Evolutionary conservation across 352 stramenopile genomes (phyloP).

Genomic region (Phytophthora multivora): DNA sequence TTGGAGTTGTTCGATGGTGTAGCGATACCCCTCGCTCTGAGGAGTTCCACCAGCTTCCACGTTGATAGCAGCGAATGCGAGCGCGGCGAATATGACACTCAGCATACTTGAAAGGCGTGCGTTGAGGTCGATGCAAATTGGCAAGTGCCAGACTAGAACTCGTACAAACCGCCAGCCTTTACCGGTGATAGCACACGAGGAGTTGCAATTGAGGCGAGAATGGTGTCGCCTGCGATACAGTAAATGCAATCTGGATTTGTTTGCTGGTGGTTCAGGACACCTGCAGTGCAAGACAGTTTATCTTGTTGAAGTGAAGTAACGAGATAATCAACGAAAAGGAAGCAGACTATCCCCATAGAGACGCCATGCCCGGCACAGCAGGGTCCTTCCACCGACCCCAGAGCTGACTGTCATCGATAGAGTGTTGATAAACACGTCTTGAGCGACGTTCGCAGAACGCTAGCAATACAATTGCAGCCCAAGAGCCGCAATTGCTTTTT

Average conservation of each 20-base stretch:
- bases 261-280: slow-evolving; percentile 17
- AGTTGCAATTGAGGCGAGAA: background rate
- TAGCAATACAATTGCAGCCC: too few species aligned
- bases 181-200: slow-evolving; percentile 4
- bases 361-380: slow-evolving; percentile 1
- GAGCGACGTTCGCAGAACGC: too few species aligned
- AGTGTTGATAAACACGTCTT: too few species aligned
- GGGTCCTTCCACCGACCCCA: background rate
- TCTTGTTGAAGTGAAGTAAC: slow-evolving; percentile 9
- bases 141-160: background rate
- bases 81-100: background rate
- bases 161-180: background rate
- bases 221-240: slow-evolving; percentile 1
- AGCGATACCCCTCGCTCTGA: background rate
- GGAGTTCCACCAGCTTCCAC: background rate
- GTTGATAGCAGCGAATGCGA: slow-evolving; percentile 1
- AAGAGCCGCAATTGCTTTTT: too few species aligned
- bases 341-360: slow-evolving; percentile 9
- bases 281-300: slow-evolving; percentile 3
- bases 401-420: background rate
- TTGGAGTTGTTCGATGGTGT: slow-evolving; percentile 10
- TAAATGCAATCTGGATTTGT: slow-evolving; percentile 7
- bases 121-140: slow-evolving; percentile 13
- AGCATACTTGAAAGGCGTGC: slow-evolving; percentile 3
- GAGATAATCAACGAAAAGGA: background rate